These are phyloP conservation scores for Hypoxylon fuscum DNA, from an alignment of 495 filamentous ascomycete species.

Conservation along the genomic window DNA sequence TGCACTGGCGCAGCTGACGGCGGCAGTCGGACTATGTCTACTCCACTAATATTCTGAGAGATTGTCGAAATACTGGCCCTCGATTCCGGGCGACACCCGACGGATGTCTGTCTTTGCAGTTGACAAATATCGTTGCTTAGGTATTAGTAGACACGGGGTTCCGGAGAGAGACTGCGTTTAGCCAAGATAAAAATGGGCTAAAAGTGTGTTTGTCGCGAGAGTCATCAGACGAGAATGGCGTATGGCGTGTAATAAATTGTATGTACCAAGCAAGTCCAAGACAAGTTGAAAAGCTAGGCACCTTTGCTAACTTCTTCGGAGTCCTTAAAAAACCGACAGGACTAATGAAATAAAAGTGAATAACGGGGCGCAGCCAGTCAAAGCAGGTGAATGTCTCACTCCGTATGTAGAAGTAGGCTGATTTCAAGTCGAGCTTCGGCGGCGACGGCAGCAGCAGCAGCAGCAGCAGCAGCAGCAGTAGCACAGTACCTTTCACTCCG, in stretches of 20 bases:
- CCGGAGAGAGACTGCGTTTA: slow-evolving; percentile 17
- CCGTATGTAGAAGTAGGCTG: neutral
- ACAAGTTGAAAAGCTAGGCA: too few species aligned
- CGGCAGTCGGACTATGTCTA: slow-evolving; percentile 24
- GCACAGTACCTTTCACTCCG: slow-evolving; percentile 23
- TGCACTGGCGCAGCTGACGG: slow-evolving; percentile 13
- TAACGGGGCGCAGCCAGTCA: slow-evolving; percentile 19
- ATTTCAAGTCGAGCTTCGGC: slow-evolving; percentile 22
- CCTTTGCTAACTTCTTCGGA: neutral
- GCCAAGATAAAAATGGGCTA: neutral
- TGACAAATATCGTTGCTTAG: slow-evolving; percentile 12
- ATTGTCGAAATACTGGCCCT: slow-evolving; percentile 7
- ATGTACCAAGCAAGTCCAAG: too few species aligned
- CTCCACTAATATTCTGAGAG: slow-evolving; percentile 24
- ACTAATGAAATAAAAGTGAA: slow-evolving; percentile 5
- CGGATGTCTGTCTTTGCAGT: neutral
- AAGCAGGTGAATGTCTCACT: neutral
- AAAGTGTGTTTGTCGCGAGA: slow-evolving; percentile 1
- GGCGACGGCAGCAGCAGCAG: slow-evolving; percentile 13
- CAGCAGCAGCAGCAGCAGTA: slow-evolving; percentile 6
- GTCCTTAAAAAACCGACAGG: neutral
- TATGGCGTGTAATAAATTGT: too few species aligned
- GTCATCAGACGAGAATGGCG: neutral
- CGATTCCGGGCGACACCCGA: slow-evolving; percentile 22
- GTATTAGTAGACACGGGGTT: too few species aligned